Percentiles rank a stretch among this genome's conserved stretches.
Conservation (phyloP, 257 asterid species). For the Solanum tacnaense region DNA sequence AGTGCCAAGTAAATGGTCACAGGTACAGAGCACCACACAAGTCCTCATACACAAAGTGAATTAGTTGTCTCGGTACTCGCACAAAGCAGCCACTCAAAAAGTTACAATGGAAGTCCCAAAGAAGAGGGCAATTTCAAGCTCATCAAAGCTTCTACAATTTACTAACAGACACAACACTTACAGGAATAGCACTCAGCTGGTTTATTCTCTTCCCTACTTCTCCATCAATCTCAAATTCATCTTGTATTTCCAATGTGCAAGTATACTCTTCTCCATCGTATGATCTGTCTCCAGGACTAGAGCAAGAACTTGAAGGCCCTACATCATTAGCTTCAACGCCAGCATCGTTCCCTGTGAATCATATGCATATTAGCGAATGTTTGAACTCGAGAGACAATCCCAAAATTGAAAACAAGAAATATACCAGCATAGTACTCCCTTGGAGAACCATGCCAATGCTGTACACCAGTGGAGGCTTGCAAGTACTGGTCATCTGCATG, state of each 20-base stretch:
- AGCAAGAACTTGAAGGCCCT: slow-evolving; percentile 42
- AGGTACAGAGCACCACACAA: not conserved
- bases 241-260: slow-evolving; percentile 57
- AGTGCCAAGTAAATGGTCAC: not conserved
- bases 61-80: not conserved
- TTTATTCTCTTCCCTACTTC: slow-evolving; percentile 83
- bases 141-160: not conserved
- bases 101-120: not conserved
- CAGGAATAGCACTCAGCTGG: slow-evolving; percentile 72
- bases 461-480: slow-evolving; percentile 24
- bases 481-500: slow-evolving; percentile 30
- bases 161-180: slow-evolving; percentile 26
- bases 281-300: slow-evolving; percentile 70
- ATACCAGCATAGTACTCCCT: slow-evolving; percentile 41
- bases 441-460: slow-evolving; percentile 51
- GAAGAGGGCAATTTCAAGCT: not conserved
- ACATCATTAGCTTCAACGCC: slow-evolving; percentile 40
- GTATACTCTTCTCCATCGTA: slow-evolving; percentile 49
- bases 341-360: slow-evolving; percentile 34
- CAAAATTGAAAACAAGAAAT: slow-evolving; percentile 2
- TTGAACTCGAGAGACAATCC: not conserved
- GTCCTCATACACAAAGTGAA: not conserved
- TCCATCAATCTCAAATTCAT: slow-evolving; percentile 77
- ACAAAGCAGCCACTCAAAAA: not conserved
- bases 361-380: slow-evolving; percentile 5